Percentiles rank a stretch among this genome's conserved stretches.
These are phyloP conservation scores for Heliosperma pusillum DNA, from an alignment of 148 eudicot genomes.

Conservation along the genomic window DNA sequence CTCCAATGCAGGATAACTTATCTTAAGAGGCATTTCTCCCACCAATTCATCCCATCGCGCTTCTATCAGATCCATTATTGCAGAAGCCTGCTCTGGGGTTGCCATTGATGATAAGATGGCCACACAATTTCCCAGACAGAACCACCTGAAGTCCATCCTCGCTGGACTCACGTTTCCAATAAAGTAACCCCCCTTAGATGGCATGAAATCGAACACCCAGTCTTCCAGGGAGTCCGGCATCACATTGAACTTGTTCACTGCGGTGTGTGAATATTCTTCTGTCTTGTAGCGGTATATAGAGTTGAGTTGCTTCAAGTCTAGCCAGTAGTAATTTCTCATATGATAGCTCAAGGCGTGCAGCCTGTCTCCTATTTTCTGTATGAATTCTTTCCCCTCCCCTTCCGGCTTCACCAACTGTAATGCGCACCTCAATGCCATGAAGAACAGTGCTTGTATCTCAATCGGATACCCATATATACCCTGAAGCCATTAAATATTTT, in stretches of 20 bases:
- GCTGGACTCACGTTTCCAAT: constrained; percentile 89
- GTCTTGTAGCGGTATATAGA: constrained; percentile 53
- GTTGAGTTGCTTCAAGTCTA: constrained; percentile 55
- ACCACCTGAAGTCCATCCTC: constrained; percentile 79
- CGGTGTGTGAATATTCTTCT: constrained; percentile 61
- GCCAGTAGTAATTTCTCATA: constrained; percentile 58
- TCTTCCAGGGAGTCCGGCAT: constrained; percentile 63
- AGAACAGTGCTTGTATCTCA: constrained; percentile 50
- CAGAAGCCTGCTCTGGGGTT: constrained; percentile 76
- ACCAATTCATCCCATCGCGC: constrained; percentile 78
- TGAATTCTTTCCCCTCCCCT: constrained; percentile 45
- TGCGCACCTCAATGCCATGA: constrained; percentile 55
- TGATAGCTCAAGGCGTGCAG: constrained; percentile 60
- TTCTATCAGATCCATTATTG: constrained; percentile 87
- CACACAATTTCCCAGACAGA: constrained; percentile 79
- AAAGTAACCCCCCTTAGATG: constrained; percentile 70
- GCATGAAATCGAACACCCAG: constrained; percentile 94
- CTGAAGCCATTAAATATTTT: constrained; percentile 14
- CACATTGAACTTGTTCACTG: constrained; percentile 75
- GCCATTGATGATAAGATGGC: constrained; percentile 79
- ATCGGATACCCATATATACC: constrained; percentile 50
- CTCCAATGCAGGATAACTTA: constrained; percentile 77
- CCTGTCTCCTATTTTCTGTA: constrained; percentile 38
- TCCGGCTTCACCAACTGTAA: constrained; percentile 49
- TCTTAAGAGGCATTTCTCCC: constrained; percentile 91